Base-by-base conservation (phyloP, 140 eudicot species). In the Anethum foeniculum region DNA sequence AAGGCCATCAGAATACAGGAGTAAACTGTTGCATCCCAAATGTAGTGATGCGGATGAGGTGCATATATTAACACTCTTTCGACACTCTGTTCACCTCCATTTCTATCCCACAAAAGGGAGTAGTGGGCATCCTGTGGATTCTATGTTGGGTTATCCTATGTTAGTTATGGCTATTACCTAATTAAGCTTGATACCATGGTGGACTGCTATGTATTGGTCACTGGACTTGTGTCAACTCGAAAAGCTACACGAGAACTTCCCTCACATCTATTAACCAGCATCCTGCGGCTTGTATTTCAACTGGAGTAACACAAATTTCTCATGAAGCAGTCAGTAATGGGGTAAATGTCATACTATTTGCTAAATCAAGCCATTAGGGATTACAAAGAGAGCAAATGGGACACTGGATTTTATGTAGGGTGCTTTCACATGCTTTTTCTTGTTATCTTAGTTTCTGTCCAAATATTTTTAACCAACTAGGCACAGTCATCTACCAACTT, bases 111-210 rank as follows among this genome's bases (percentile, higher is more conserved):
- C 18, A 43, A 27, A 34, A 75, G 39, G 11, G 62, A 75, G n/a
- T 28, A 75, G 79, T 48, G 79, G 64, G 32, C 43, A 12, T 27
- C 79, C 54, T 75, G 64, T 75, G 71, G 65, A 25, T 62, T 62
- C 6, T 41, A n/a, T 41, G 52, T 39, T 41, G 34, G 77, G 36
- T 62, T 62, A 25, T 62, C 71, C 71, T 62, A 25, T 0, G 18
- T 62, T 27, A 3, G 34, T 62, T 62, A 62, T 62, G 71, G 71
- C 36, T 27, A 27, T 60, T n/a, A 58, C 68, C 68, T 60, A 60
- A 60, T n/a, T 60, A 23, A 60, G 68, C 11, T 60, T n/a, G 15
- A 60, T 60, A 60, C 68, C 62, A 21, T 18, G 25, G 62, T 52
- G 62, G 30, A 28, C 14, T 60, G 68, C 14, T n/a, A n/a, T 23